These are phyloP conservation scores for Fusarium paranaense DNA, from an alignment of 2,329 filamentous ascomycete species.

Conservation along the genomic window DNA sequence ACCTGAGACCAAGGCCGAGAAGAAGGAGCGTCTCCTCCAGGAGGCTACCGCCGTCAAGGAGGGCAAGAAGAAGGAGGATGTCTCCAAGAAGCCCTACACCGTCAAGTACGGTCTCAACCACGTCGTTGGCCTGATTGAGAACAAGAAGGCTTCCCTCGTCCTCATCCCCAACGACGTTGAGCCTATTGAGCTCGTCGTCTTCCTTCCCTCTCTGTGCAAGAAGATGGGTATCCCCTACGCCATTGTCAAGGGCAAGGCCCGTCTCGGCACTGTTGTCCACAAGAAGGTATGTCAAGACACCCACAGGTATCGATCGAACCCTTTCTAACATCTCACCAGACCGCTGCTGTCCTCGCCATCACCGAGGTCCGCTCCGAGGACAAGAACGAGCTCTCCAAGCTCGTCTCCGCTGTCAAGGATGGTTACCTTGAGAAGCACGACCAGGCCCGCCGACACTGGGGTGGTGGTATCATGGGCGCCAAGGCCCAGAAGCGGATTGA, in stretches of 20 bases:
- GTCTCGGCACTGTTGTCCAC: slow-evolving; percentile 98
- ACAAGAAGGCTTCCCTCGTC: slow-evolving; percentile 99
- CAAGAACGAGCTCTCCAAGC: slow-evolving; percentile 98
- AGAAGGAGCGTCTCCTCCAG: slow-evolving; percentile 99
- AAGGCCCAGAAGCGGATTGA: slow-evolving; percentile 84
- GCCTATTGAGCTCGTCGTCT: slow-evolving; percentile 99
- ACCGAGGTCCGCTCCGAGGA: slow-evolving; percentile 98
- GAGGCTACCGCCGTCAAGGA: slow-evolving; percentile 98
- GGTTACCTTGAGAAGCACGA: slow-evolving; percentile 97
- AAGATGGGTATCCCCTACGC: slow-evolving; percentile 99
- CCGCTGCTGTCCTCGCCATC: slow-evolving; percentile 92
- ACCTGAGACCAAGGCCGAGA: slow-evolving; percentile 98
- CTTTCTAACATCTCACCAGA: slow-evolving; percentile 68
- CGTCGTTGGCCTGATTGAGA: slow-evolving; percentile 96
- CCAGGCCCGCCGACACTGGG: slow-evolving; percentile 92
- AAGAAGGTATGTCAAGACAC: slow-evolving; percentile 79
- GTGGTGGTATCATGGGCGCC: slow-evolving; percentile 98
- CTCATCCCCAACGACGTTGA: slow-evolving; percentile 99
- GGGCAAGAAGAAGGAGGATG: slow-evolving; percentile 99
- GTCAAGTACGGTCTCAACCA: slow-evolving; percentile 99
- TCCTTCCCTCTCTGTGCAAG: slow-evolving; percentile 98
- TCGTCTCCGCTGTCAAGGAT: slow-evolving; percentile 96
- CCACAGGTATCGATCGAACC: not conserved
- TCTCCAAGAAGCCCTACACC: slow-evolving; percentile 99
- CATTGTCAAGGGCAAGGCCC: slow-evolving; percentile 99